Conservation (phyloP, 164 flowering plant species). For the Vitis rotundifolia region DNA sequence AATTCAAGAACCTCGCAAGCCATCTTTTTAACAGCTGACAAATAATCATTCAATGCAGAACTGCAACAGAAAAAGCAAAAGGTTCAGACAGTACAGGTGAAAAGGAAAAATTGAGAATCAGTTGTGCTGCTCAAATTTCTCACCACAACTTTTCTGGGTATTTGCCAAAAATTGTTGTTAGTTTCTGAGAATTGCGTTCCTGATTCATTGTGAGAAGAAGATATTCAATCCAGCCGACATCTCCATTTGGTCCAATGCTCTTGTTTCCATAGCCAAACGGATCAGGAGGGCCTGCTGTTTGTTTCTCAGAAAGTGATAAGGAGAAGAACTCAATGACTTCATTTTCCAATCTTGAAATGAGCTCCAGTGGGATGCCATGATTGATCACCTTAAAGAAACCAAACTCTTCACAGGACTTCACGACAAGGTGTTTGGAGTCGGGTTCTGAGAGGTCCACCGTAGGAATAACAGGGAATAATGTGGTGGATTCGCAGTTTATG, state of each 20-base stretch:
- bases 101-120: background rate
- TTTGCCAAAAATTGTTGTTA: conserved; percentile 22
- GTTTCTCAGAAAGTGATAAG: conserved; percentile 29
- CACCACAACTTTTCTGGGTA: conserved; percentile 30
- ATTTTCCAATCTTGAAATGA: conserved; percentile 29
- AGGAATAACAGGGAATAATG: background rate
- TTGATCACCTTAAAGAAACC: conserved; percentile 47
- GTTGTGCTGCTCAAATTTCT: background rate
- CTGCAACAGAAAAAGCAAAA: conserved; percentile 12
- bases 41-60: conserved; percentile 22
- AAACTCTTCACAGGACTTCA: conserved; percentile 39
- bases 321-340: conserved; percentile 33
- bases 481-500: background rate
- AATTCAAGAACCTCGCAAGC: conserved; percentile 35
- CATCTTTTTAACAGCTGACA: conserved; percentile 29
- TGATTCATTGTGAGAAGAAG: conserved; percentile 15
- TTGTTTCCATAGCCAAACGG: conserved; percentile 44
- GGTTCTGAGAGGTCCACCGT: conserved; percentile 34
- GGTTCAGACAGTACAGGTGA: background rate
- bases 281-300: conserved; percentile 29
- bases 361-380: conserved; percentile 35
- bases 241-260: conserved; percentile 36
- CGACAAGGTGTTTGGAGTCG: conserved; percentile 26
- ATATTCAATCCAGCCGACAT: conserved; percentile 46
- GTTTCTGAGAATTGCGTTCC: conserved; percentile 1